phyloP scores from a whole-genome alignment of 2,329 filamentous ascomycete genomes.

The Fusarium austroafricanum region DNA sequence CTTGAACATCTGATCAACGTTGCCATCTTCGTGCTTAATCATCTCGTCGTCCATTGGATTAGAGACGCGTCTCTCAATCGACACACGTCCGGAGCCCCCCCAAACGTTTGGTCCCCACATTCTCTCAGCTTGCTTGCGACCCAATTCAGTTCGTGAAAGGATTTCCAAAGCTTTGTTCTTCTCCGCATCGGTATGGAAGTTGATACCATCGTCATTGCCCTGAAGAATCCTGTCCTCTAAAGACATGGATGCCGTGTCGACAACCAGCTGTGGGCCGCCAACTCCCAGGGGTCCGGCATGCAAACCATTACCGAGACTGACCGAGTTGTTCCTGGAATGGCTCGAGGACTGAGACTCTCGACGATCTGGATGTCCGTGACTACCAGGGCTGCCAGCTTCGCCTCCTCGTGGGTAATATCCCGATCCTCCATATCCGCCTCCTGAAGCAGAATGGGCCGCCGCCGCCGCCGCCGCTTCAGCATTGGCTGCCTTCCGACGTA shows the following conservation, averaged over 20 bases:
- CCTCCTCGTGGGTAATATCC: slow-evolving; percentile 43
- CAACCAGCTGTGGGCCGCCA: slow-evolving; percentile 57
- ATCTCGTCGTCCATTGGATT: slow-evolving; percentile 46
- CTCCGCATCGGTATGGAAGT: slow-evolving; percentile 58
- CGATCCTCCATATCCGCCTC: slow-evolving; percentile 43
- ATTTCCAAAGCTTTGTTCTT: slow-evolving; percentile 66
- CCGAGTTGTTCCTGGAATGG: slow-evolving; percentile 51
- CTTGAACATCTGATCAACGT: slow-evolving; percentile 67
- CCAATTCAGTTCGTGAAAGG: slow-evolving; percentile 61
- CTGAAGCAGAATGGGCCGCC: slow-evolving; percentile 38
- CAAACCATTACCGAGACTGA: slow-evolving; percentile 55
- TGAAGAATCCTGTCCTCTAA: slow-evolving; percentile 64
- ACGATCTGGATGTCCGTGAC: slow-evolving; percentile 46
- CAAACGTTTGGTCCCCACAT: slow-evolving; percentile 65
- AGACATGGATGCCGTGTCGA: slow-evolving; percentile 55
- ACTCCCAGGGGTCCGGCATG: slow-evolving; percentile 59
- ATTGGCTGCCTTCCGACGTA: slow-evolving; percentile 77
- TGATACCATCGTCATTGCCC: slow-evolving; percentile 59
- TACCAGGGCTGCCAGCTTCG: slow-evolving; percentile 34
- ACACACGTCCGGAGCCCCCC: slow-evolving; percentile 54
- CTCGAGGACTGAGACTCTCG: slow-evolving; percentile 44
- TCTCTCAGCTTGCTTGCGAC: slow-evolving; percentile 62
- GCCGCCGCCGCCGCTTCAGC: slow-evolving; percentile 63
- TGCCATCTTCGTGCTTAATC: slow-evolving; percentile 57
- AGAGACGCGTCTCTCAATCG: slow-evolving; percentile 47